Evolutionary conservation across 768 basidiomycete genomes (phyloP), one percentile per base, ranked within the genome.

Genomic region (Goffeauzyma gilvescens): DNA sequence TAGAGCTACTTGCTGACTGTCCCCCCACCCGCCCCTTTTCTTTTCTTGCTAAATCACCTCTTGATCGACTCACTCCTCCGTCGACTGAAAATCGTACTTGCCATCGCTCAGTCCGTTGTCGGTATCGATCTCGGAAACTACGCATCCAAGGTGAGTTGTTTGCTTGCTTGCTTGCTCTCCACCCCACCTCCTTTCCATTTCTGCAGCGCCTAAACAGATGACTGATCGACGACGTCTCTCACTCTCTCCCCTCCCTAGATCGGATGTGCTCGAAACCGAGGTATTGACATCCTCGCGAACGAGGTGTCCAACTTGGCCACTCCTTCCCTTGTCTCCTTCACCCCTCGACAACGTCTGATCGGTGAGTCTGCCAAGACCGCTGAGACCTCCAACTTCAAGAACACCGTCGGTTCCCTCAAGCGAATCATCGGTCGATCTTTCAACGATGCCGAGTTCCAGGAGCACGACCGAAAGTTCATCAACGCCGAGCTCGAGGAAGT

Each of bases 261-360:
- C 63, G 87, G 87, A 69, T 87, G 90, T 51, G 87, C 87, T 15
- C 74, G 87, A 67, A 79, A 83, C 67, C 74, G 84, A 59, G 90
- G 90, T 54, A 90, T 98, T 69, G 90, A 98, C 72, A 87, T 98
- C 66, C 90, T 98, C 69, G 71, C 76, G 48, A 98, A 98, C 65
- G 90, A 98, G 64, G 86, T 89, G 48, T 95, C 89, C 13, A 95
- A 95, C 71, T 81, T 93, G 42, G 75, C 79, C 13, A 96, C 89
- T 20, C 90, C 90, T 86, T 89, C 90, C 32, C 75, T 98, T 49
- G 78, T 98, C 44, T 85, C 83, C 5, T 98, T 93, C 65, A 87
- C 89, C 10, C 75, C 75, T 17, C 85, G 84, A 62, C 81, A 87
- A 55, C 80, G 90, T 33, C 65, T 78, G 36, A 81, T 96, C 61